phyloP scores from a whole-genome alignment of 768 basidiomycete genomes.

The Tricholoma bakamatsutake region DNA sequence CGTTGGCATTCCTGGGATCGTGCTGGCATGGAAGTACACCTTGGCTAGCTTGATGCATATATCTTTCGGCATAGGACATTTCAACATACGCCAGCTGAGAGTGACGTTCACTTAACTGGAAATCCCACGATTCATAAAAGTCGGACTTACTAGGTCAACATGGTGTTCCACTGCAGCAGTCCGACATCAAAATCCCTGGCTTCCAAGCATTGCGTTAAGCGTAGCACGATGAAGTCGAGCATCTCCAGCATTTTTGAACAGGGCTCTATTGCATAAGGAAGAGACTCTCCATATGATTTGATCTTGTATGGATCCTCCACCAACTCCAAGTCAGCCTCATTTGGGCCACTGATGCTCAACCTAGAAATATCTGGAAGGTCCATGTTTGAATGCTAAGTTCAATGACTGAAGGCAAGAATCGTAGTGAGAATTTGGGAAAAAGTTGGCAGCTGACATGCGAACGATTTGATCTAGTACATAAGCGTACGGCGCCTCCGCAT shows the following conservation, averaged over 20 bases:
- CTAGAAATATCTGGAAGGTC: conserved; percentile 43
- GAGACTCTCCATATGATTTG: conserved; percentile 50
- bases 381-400: conserved; percentile 19
- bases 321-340: conserved; percentile 24
- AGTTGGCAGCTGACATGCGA: not conserved
- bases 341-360: conserved; percentile 37
- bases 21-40: conserved; percentile 72
- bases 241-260: conserved; percentile 70
- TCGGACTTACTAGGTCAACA: conserved; percentile 60
- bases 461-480: not conserved
- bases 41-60: conserved; percentile 69
- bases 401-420: not conserved
- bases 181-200: conserved; percentile 83
- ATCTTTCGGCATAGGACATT: conserved; percentile 81
- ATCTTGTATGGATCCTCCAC: conserved; percentile 50
- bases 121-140: conserved; percentile 4
- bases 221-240: conserved; percentile 65
- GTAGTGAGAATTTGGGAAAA: not conserved
- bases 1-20: conserved; percentile 70
- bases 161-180: conserved; percentile 73
- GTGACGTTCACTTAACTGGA: not conserved
- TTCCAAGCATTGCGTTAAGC: conserved; percentile 66
- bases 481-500: not conserved
- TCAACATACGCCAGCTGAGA: conserved; percentile 71
- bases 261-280: conserved; percentile 78